Conservation (phyloP, 2,329 filamentous ascomycete genomes). For the Trichoderma brevicompactum region DNA sequence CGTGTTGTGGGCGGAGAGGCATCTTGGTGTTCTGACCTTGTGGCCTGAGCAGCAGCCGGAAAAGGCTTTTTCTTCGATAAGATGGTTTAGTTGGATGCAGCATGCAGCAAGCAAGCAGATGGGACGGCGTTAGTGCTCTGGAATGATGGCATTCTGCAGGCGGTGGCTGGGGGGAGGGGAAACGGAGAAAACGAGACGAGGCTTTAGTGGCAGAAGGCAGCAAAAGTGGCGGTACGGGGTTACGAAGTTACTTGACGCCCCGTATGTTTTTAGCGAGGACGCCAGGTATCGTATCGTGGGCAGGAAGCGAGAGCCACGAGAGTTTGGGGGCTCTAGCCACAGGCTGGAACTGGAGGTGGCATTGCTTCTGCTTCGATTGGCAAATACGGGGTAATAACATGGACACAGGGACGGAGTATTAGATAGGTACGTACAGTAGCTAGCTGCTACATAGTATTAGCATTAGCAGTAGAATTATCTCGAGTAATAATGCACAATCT, state of each 20-base stretch:
- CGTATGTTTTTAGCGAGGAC: background rate
- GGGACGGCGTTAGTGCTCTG: background rate
- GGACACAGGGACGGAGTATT: no score
- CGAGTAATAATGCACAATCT: background rate
- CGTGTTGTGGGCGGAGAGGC: constrained; percentile 16
- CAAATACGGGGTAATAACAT: no score
- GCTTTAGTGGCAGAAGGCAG: background rate
- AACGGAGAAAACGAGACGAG: background rate
- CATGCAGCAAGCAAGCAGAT: background rate
- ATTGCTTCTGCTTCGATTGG: background rate
- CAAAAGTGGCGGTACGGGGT: background rate
- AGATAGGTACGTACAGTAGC: no score
- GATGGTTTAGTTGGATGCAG: background rate
- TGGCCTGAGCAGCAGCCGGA: no score
- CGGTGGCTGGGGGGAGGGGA: constrained; percentile 7
- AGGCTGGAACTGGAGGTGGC: constrained; percentile 14
- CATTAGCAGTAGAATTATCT: no score
- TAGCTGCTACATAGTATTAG: no score
- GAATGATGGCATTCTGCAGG: constrained; percentile 24
- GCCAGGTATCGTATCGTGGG: background rate
- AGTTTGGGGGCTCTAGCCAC: constrained; percentile 9
- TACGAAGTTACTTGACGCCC: background rate
- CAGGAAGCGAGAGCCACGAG: background rate
- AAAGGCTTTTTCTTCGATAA: no score
- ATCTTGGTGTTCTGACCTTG: background rate